Percentiles rank a stretch among this genome's conserved stretches.
phyloP scores from a whole-genome alignment of 768 basidiomycete species.

The Termitomyces sp. region DNA sequence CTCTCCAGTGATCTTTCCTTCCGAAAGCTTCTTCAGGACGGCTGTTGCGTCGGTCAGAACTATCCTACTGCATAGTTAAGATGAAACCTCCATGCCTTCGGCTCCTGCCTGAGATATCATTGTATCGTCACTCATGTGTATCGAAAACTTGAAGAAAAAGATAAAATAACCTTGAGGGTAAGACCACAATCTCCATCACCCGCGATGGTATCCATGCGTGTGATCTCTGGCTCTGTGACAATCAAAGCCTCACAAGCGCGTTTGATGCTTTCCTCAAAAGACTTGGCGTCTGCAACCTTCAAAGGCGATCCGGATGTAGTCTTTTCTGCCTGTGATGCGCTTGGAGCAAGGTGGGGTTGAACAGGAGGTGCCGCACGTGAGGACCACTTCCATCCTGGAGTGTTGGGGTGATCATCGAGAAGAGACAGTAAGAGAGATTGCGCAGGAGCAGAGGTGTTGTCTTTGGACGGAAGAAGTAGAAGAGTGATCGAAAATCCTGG shows the following conservation, averaged over 20 bases:
- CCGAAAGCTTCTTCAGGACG: conserved; percentile 54
- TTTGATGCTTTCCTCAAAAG: conserved; percentile 53
- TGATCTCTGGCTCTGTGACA: conserved; percentile 84
- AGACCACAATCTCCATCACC: conserved; percentile 79
- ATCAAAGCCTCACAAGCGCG: conserved; percentile 66
- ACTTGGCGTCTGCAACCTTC: conserved; percentile 35
- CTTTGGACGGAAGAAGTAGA: conserved; percentile 60
- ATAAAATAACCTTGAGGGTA: conserved; percentile 40
- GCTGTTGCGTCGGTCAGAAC: conserved; percentile 31
- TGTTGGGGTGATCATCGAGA: conserved; percentile 62
- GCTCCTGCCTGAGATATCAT: conserved; percentile 53
- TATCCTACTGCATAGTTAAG: background rate
- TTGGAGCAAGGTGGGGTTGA: conserved; percentile 13
- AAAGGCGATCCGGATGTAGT: conserved; percentile 16
- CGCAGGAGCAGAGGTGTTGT: conserved; percentile 35
- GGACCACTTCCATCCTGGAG: conserved; percentile 87
- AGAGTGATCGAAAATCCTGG: conserved; percentile 87
- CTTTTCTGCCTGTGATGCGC: conserved; percentile 8
- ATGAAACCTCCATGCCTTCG: conserved; percentile 39
- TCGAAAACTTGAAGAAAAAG: background rate
- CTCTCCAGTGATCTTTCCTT: conserved; percentile 54
- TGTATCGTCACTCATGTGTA: background rate
- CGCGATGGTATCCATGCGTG: conserved; percentile 84
- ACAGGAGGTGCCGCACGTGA: conserved; percentile 38
- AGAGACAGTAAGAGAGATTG: conserved; percentile 53